Evolutionary conservation across 495 filamentous ascomycete genomes (phyloP).

Genomic region (Patellaria atrata): DNA sequence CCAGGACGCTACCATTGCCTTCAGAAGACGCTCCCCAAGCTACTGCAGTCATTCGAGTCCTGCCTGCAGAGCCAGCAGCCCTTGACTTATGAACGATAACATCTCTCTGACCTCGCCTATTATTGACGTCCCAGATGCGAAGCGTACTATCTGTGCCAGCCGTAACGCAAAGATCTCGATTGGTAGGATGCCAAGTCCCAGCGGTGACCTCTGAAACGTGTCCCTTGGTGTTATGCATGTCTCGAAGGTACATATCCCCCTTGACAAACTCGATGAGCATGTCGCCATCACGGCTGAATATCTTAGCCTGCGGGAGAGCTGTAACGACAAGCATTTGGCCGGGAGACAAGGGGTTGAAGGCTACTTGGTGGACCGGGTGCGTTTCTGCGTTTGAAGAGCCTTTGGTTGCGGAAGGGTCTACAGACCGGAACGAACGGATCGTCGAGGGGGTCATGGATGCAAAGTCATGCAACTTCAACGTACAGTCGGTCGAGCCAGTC

Average conservation of each 20-base stretch:
- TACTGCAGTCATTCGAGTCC: conserved; percentile 86
- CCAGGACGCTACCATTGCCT: conserved; percentile 64
- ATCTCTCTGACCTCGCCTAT: conserved; percentile 72
- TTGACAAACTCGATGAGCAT: conserved; percentile 76
- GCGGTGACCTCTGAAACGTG: conserved; percentile 81
- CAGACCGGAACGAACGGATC: conserved; percentile 76
- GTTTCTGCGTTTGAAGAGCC: conserved; percentile 59
- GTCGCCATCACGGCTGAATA: conserved; percentile 80
- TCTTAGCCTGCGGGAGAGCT: conserved; percentile 75
- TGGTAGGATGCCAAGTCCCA: conserved; percentile 76
- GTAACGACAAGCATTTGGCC: conserved; percentile 73
- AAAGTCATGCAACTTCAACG: conserved; percentile 86
- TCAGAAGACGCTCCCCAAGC: conserved; percentile 70
- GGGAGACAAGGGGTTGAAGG: conserved; percentile 74
- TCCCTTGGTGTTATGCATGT: conserved; percentile 93
- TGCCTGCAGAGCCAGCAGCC: conserved; percentile 68
- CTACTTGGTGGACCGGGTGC: conserved; percentile 70
- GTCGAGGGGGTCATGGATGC: conserved; percentile 90
- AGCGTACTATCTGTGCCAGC: conserved; percentile 87
- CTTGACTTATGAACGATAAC: conserved; percentile 90
- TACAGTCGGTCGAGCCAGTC: conserved; percentile 81
- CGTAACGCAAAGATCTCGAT: conserved; percentile 70
- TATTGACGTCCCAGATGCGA: conserved; percentile 91
- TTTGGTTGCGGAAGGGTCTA: conserved; percentile 74
- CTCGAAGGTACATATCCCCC: conserved; percentile 94